Base-by-base conservation (phyloP, 139 green algal species). In the Chlamydomonas schloesseri region DNA sequence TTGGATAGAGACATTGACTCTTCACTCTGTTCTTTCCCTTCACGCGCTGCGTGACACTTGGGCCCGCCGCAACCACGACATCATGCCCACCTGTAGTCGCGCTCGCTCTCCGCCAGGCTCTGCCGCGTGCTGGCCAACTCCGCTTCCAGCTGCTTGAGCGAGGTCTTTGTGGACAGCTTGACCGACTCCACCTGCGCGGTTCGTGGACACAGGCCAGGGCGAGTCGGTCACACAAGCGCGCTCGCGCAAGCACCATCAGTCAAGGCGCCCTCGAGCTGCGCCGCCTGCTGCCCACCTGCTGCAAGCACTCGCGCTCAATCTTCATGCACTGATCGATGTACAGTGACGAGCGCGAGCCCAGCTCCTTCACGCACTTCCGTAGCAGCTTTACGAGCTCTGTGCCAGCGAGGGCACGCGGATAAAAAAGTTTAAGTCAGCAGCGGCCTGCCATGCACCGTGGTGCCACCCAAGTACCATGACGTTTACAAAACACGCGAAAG, bases 361-460 rank as follows among this genome's bases (percentile, higher is more conserved):
- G 82, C 86, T 97, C 92, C 26, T 91, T 91, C 71, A 97, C 70
- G 62, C 89, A 93, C 13, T 92, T 88, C 47, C 95, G 85, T 84
- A 97, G 79, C 57, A 95, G 87, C 93, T 97, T 97, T 10, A 98
- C 95, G 17, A 97, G 89, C 0, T 82, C 94, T 96, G 88, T 58
- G 92, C 11, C 20, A 24, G 18, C 17, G 23, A 47, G 20, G 28
- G 17, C 28, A 26, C 47, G n/a, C n/a, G n/a, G n/a, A 87, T 69
- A 69, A 31, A 9, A 69, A n/a, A n/a, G n/a, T n/a, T n/a, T n/a
- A n/a, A n/a, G n/a, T n/a, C n/a, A n/a, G n/a, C n/a, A n/a, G n/a
- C n/a, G n/a, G n/a, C n/a, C n/a, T n/a, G n/a, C n/a, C n/a, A n/a
- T n/a, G n/a, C n/a, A n/a, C n/a, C n/a, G n/a, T n/a, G n/a, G n/a